A percentile compares a stretch with the other conserved stretches of the same genome.
phyloP scores from a whole-genome alignment of 2,329 filamentous ascomycete species.

The Alternaria gaisen region DNA sequence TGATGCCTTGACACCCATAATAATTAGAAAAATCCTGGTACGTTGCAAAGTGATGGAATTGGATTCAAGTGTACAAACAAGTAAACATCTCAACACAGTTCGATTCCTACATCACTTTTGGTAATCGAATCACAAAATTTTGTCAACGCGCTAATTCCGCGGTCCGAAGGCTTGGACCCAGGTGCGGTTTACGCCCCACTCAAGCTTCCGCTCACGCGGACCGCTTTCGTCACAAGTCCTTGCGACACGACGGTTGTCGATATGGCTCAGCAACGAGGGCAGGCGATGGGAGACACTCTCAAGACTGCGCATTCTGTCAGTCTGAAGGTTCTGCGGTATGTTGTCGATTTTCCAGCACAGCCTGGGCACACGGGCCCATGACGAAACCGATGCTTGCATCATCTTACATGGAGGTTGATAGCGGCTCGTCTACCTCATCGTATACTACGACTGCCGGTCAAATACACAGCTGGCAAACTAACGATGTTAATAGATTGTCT shows the following conservation, averaged over 20 bases:
- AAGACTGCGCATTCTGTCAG: constrained; percentile 78
- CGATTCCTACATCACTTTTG: background rate
- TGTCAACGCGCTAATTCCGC: constrained; percentile 15
- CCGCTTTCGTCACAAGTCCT: constrained; percentile 18
- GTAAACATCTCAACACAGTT: background rate
- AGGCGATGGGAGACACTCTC: constrained; percentile 50
- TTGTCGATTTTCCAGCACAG: background rate
- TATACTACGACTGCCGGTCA: background rate
- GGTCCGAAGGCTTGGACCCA: constrained; percentile 8
- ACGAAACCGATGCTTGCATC: background rate
- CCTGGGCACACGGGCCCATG: background rate
- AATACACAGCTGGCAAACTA: background rate
- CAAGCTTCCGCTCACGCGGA: constrained; percentile 17
- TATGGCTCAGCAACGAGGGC: constrained; percentile 53
- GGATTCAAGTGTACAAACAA: background rate
- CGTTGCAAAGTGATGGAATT: background rate
- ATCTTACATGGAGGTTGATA: background rate
- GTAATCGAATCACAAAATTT: constrained; percentile 11
- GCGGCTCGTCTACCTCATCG: background rate
- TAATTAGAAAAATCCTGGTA: background rate
- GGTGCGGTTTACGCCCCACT: constrained; percentile 19
- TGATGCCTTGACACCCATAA: constrained; percentile 5
- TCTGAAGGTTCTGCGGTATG: constrained; percentile 83
- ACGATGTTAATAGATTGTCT: constrained; percentile 70
- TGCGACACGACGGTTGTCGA: constrained; percentile 13